Percentiles rank a stretch among this genome's conserved stretches.
Conservation (phyloP, 2,329 filamentous ascomycete genomes). For the Huntiella bhutanensis region DNA sequence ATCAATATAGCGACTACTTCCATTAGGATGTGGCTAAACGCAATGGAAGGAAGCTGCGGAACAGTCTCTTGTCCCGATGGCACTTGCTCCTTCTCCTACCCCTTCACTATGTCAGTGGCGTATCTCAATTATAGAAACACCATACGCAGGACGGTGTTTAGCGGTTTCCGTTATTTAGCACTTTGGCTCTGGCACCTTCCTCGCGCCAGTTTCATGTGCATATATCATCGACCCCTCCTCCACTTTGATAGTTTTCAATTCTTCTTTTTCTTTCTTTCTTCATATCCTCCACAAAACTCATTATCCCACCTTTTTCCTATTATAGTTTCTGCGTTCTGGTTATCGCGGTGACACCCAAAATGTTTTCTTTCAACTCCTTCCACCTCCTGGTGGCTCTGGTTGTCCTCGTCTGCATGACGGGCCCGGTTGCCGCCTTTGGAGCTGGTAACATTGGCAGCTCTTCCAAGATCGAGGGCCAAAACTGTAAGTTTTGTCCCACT, state of each 20-base stretch:
- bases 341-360: conserved; percentile 16
- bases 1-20: too few species aligned
- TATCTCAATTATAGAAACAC: too few species aligned
- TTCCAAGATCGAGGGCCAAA: conserved; percentile 64
- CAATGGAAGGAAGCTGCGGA: too few species aligned
- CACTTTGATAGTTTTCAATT: conserved; percentile 2
- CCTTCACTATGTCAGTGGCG: too few species aligned
- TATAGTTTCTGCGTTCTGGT: conserved; percentile 8
- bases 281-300: conserved; percentile 6
- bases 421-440: conserved; percentile 58
- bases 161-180: neutral
- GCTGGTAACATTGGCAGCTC: conserved; percentile 75
- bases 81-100: too few species aligned
- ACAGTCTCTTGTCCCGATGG: too few species aligned
- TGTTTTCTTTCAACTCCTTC: conserved; percentile 30
- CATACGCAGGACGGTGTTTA: neutral
- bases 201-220: conserved; percentile 1
- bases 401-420: conserved; percentile 46
- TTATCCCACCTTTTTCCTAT: conserved; percentile 12
- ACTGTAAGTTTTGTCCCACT: conserved; percentile 38
- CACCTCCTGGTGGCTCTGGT: conserved; percentile 35
- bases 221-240: conserved; percentile 2
- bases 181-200: conserved; percentile 4
- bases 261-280: conserved; percentile 11
- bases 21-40: too few species aligned